Percentiles rank a stretch among this genome's conserved stretches.
phyloP scores from a whole-genome alignment of 2,329 filamentous ascomycete species.

The Fusarium sp. region DNA sequence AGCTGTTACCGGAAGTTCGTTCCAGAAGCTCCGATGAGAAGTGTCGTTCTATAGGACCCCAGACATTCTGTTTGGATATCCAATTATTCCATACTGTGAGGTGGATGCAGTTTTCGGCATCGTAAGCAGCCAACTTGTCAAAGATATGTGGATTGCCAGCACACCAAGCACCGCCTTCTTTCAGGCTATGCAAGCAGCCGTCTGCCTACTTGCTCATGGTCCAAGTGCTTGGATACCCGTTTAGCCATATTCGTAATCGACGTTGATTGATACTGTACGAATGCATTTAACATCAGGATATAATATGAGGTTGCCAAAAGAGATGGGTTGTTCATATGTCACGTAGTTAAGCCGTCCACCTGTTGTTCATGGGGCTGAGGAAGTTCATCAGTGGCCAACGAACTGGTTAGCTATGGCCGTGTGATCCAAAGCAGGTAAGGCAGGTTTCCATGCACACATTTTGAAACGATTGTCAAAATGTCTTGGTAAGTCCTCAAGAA shows the following conservation, averaged over 20 bases:
- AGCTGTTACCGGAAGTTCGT: constrained; percentile 4
- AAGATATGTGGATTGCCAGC: constrained; percentile 8
- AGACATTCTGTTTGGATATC: constrained; percentile 1
- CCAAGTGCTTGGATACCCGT: constrained; percentile 18
- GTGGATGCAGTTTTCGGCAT: neutral
- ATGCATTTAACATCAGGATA: constrained; percentile 24
- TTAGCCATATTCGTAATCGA: constrained; percentile 24
- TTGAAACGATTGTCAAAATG: too few relatives aligned
- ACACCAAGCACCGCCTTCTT: constrained; percentile 10
- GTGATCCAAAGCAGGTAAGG: too few relatives aligned
- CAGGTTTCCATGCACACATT: too few relatives aligned
- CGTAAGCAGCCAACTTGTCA: constrained; percentile 9
- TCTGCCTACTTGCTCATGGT: constrained; percentile 11
- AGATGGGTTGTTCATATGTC: constrained; percentile 9
- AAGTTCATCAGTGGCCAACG: constrained; percentile 6
- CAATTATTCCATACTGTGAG: neutral
- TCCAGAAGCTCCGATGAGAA: constrained; percentile 3
- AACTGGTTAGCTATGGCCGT: neutral
- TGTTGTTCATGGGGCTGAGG: constrained; percentile 13
- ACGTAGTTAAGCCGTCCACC: constrained; percentile 14
- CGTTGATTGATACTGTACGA: constrained; percentile 29
- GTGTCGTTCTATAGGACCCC: neutral
- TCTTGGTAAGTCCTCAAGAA: too few relatives aligned
- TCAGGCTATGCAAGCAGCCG: constrained; percentile 16
- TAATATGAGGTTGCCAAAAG: constrained; percentile 23